Conservation (phyloP, 345 rosid species). For the Kernera saxatilis region DNA sequence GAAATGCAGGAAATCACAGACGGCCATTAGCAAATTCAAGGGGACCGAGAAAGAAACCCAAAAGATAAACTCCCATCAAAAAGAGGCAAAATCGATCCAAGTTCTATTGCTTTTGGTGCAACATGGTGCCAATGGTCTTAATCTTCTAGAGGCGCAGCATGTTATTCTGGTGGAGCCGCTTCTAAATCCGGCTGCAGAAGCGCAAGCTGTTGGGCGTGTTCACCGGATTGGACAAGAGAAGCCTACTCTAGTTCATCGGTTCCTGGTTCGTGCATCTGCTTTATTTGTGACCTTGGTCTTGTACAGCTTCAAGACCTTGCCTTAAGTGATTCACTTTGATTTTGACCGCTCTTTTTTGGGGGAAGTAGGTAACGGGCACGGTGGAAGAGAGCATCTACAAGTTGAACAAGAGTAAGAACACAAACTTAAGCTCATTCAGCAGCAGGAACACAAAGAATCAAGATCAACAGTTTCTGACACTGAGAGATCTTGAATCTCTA, state of each 20-base stretch:
- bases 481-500: slow-evolving; percentile 74
- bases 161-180: slow-evolving; percentile 92
- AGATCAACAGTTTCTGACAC: slow-evolving; percentile 73
- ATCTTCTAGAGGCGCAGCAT: slow-evolving; percentile 92
- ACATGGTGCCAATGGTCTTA: slow-evolving; percentile 96
- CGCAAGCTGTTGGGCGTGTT: slow-evolving; percentile 92
- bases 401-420: slow-evolving; percentile 72
- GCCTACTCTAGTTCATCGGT: slow-evolving; percentile 81
- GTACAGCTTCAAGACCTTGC: not conserved
- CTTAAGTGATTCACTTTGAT: slow-evolving; percentile 1
- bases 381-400: slow-evolving; percentile 95
- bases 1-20: slow-evolving; percentile 67
- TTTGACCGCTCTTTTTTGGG: slow-evolving; percentile 6
- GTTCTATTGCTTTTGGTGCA: slow-evolving; percentile 80
- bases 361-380: slow-evolving; percentile 57
- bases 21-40: slow-evolving; percentile 75
- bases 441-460: slow-evolving; percentile 87
- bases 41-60: slow-evolving; percentile 29
- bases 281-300: not conserved
- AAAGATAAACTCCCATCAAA: slow-evolving; percentile 16
- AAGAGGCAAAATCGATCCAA: slow-evolving; percentile 47
- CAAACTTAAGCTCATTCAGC: slow-evolving; percentile 50
- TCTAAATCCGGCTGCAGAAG: slow-evolving; percentile 93
- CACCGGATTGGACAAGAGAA: slow-evolving; percentile 89
- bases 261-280: slow-evolving; percentile 49